Conservation (phyloP, 345 rosid genomes). For the Eucalyptus rudis region DNA sequence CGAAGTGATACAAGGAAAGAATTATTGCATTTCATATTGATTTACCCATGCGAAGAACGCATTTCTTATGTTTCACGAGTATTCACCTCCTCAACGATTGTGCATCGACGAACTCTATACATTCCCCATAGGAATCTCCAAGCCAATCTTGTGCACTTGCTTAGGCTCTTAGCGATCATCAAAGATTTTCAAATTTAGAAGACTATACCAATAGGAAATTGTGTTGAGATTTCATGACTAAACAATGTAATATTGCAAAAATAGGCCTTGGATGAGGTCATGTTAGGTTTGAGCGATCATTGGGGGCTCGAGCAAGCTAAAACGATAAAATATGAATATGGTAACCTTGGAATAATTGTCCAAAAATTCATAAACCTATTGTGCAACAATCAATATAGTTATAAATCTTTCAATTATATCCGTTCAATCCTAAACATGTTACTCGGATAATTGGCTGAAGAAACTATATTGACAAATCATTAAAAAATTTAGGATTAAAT, state of each 20-base stretch:
- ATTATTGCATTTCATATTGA: not conserved
- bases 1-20: not conserved
- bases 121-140: accelerated
- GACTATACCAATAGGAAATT: not conserved
- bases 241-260: not conserved
- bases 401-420: too few relatives aligned
- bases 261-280: not conserved
- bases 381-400: accelerated
- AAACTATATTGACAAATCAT: too few relatives aligned
- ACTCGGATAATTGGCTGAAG: not conserved
- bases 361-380: too few relatives aligned
- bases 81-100: not conserved
- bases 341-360: not conserved
- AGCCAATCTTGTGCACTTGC: not conserved
- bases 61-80: accelerated
- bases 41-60: not conserved
- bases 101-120: not conserved
- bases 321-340: not conserved
- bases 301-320: not conserved
- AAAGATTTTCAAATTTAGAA: not conserved
- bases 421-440: too few relatives aligned
- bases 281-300: not conserved
- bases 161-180: not conserved
- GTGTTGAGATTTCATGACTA: not conserved
- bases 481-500: too few relatives aligned